phyloP scores from a whole-genome alignment of 305 asterid genomes.

The Rubia balearica region DNA sequence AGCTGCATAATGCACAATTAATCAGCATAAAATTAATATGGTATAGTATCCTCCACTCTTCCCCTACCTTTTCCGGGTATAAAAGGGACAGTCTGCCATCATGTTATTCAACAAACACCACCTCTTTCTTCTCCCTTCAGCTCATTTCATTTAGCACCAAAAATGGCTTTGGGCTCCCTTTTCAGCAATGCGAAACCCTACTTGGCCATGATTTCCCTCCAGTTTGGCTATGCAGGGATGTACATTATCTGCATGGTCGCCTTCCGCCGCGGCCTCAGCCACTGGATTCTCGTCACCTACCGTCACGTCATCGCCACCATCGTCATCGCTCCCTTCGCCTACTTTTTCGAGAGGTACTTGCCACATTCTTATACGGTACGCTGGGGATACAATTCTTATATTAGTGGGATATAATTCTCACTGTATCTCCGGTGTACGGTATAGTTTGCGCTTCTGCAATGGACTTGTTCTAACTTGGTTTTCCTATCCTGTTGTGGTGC shows the following conservation, averaged over 20 bases:
- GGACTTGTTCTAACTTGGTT: too few species aligned
- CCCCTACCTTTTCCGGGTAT: constrained; percentile 32
- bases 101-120: background rate
- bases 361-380: background rate
- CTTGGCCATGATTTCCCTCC: constrained; percentile 71
- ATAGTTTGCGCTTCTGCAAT: too few species aligned
- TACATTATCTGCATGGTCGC: constrained; percentile 57
- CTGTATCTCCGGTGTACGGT: too few species aligned
- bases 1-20: constrained; percentile 23
- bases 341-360: constrained; percentile 54
- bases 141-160: background rate
- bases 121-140: background rate
- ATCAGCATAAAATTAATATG: constrained; percentile 2
- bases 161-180: constrained; percentile 17
- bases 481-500: constrained; percentile 12
- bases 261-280: constrained; percentile 64
- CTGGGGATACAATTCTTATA: too few species aligned
- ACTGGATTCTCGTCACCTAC: constrained; percentile 76
- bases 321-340: constrained; percentile 63
- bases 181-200: constrained; percentile 55
- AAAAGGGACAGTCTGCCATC: constrained; percentile 29
- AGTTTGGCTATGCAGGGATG: constrained; percentile 96
- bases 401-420: too few species aligned
- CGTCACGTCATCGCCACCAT: constrained; percentile 66
- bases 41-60: constrained; percentile 7